Evolutionary conservation across 2,329 filamentous ascomycete species (phyloP).

Genomic region (Venturiaceae sp.): DNA sequence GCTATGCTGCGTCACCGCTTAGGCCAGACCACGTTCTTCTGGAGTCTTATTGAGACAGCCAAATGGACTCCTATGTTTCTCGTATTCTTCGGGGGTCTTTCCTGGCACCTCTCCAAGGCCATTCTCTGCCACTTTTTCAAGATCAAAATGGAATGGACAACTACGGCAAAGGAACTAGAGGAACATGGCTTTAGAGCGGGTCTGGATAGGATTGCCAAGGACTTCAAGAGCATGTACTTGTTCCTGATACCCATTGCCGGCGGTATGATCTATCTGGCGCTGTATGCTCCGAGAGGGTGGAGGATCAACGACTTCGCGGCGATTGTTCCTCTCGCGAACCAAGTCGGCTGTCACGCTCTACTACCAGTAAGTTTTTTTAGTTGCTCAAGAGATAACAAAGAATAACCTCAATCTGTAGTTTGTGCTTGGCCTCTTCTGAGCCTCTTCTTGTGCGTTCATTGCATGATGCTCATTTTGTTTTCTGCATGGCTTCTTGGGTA

Average conservation of each 20-base stretch:
- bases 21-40: slow-evolving; percentile 7
- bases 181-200: slow-evolving; percentile 12
- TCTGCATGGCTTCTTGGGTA: no score
- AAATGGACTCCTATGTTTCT: slow-evolving; percentile 13
- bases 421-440: no score
- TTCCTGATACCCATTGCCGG: slow-evolving; percentile 12
- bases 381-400: no score
- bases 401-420: no score
- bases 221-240: slow-evolving; percentile 16
- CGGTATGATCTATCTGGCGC: slow-evolving; percentile 15
- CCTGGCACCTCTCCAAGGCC: slow-evolving; percentile 11
- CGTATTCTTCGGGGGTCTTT: slow-evolving; percentile 14
- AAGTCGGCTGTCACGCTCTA: slow-evolving; percentile 14
- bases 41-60: slow-evolving; percentile 10
- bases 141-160: slow-evolving; percentile 11
- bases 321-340: slow-evolving; percentile 14
- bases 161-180: slow-evolving; percentile 7
- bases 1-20: slow-evolving; percentile 11
- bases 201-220: slow-evolving; percentile 13
- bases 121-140: slow-evolving; percentile 11
- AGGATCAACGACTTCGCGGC: slow-evolving; percentile 14
- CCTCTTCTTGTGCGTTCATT: no score
- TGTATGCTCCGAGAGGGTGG: slow-evolving; percentile 13
- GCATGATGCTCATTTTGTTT: no score
- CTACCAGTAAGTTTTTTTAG: slow-evolving; percentile 4